Evolutionary conservation across 176 grass and related monocot species (phyloP), one percentile per base, ranked within the genome.

Genomic region (Oryza meyeriana): DNA sequence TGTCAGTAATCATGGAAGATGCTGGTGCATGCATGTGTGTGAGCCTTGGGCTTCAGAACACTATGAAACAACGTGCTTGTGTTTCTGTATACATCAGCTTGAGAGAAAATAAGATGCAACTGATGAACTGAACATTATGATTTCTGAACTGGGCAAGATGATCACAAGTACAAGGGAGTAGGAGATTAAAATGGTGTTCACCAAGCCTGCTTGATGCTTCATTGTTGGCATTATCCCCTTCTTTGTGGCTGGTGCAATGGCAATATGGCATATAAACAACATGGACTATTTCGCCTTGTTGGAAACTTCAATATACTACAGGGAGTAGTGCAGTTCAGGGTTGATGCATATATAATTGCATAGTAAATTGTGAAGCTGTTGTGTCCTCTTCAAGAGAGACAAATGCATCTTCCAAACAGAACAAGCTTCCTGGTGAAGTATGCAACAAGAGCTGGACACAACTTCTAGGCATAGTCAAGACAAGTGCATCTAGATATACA

Each of bases 301-400:
- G 65, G 48, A 64, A 31, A 82, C 36, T 62, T 47, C 38, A 34
- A 45, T 28, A 16, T 34, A n/a, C 9, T 59, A 57, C 32, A n/a
- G n/a, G n/a, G n/a, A n/a, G 45, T 22, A 55, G 3, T 52, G 14
- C 8, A 41, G 50, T 13, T 22, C 10, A 33, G 36, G 55, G 58
- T 17, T 76, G n/a, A 29, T 50, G 22, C 42, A 36, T 74, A 55
- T n/a, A 7, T 48, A 55, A n/a, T 9, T 57, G 45, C 17, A 27
- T 64, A 35, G 69, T 64, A 30, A 74, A 63, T 74, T 74, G 58
- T 34, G 81, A 65, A 48, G 20, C 10, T 74, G 70, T 9, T 35
- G 34, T 65, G 83, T 85, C 35, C 33, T 78, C 55, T 72, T 79
- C 84, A 79, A 72, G 67, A 48, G 64, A 40, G 63, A 36, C 62